Evolutionary conservation across 2,329 filamentous ascomycete species (phyloP).

Genomic region (Pseudogymnoascus sp.): DNA sequence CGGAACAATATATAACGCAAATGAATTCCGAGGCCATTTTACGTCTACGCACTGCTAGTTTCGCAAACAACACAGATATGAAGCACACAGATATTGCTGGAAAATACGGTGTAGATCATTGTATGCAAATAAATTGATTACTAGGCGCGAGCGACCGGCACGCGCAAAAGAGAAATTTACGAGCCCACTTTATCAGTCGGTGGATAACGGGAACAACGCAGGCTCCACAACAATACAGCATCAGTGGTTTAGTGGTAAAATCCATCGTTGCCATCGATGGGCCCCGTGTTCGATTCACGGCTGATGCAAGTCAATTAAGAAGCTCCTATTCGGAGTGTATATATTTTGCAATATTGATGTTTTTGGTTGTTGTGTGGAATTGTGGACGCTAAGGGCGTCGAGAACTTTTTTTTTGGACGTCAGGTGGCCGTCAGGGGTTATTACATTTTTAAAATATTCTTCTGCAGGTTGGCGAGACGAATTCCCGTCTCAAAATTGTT

Average conservation of each 20-base stretch:
- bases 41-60: no score
- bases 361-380: background rate
- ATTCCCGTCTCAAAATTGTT: background rate
- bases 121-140: no score
- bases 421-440: background rate
- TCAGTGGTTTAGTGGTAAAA: slow-evolving; percentile 17
- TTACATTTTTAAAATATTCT: background rate
- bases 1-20: no score
- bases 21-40: no score
- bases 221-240: background rate
- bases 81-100: no score
- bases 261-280: slow-evolving; percentile 32
- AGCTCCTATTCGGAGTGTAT: background rate
- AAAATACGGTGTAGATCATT: no score
- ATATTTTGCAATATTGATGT: background rate
- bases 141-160: background rate
- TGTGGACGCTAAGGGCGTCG: background rate
- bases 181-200: background rate
- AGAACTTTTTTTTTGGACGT: background rate
- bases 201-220: background rate
- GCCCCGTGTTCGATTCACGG: slow-evolving; percentile 30
- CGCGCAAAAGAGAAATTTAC: background rate
- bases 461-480: background rate
- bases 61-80: no score
- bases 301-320: background rate